Evolutionary conservation across 1,139 yeast genomes (phyloP), one percentile per base, ranked within the genome.

Genomic region (Kodamaea arcana): DNA sequence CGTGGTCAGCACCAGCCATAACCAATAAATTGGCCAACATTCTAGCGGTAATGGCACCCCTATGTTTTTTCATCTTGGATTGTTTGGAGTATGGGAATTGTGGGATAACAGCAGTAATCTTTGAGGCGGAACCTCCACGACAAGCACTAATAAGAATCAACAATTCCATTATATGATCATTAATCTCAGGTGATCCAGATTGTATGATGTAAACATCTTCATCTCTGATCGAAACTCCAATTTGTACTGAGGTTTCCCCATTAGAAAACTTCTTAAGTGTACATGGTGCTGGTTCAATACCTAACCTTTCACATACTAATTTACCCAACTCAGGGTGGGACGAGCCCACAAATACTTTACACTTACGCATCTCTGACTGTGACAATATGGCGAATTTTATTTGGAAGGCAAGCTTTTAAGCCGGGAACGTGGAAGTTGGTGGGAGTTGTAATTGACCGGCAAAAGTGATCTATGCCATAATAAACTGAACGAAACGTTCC

Each of bases 1-100:
- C 94, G 65, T 92, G 99, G 62, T 94, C 98, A 15, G 97, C 98
- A 45, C 99, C 99, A 1, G 99, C 97, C 94, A 92, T 92, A 37
- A 90, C 81, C 47, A 94, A 70, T 53, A 94, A 66, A 51, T 92
- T 92, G 40, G 99, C 97, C 57, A 94, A 74, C 98, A 94, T 90
- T 57, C 97, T 77, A n/a, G 98, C 98, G 4, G 98, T 90, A 50
- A 94, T 94, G 24, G 98, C 97, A 38, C 98, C 98, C 62, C 98
- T 76, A 56, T 92, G 97, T 60, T 87, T 92, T 68, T 90, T 92
- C 98, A 92, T 94, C 66, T 92, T 92, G 45, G 92, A 80, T 62
- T 94, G 98, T 60, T 92, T 94, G 17, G 97, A 87, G 65, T 94
- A 94, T 18, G 98, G 98, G 58, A 90, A 94, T 60, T 88, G 94